Evolutionary conservation across 192 early-diverging fungal species (phyloP).

Genomic region (Gamsiella multidivaricata): DNA sequence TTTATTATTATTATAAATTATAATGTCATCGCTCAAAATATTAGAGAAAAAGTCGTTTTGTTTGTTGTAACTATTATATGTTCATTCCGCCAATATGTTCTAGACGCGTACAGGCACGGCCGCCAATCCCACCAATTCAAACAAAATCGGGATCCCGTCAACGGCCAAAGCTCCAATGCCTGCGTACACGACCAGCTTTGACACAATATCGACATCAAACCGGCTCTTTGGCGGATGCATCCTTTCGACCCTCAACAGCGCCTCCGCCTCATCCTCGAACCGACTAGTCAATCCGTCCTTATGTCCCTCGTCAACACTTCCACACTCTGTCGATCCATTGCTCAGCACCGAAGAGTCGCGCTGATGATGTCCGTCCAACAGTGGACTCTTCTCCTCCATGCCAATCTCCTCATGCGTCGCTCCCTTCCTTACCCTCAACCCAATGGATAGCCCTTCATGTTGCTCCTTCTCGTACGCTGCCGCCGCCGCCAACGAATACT

Average conservation of each 20-base stretch:
- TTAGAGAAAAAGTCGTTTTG: too few relatives aligned
- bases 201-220: conserved; percentile 70
- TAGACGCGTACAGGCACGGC: conserved; percentile 28
- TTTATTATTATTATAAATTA: too few relatives aligned
- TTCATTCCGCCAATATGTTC: too few relatives aligned
- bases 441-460: conserved; percentile 14
- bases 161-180: conserved; percentile 65
- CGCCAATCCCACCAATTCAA: conserved; percentile 54
- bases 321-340: conserved; percentile 34
- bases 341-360: conserved; percentile 33
- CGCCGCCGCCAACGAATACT: conserved; percentile 43
- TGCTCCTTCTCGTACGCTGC: conserved; percentile 27
- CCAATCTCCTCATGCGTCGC: conserved; percentile 8
- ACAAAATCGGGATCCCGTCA: conserved; percentile 61
- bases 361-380: conserved; percentile 10
- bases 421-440: conserved; percentile 28
- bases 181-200: conserved; percentile 69
- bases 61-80: too few relatives aligned
- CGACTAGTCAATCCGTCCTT: conserved; percentile 4
- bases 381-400: conserved; percentile 16
- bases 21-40: too few relatives aligned
- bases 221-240: conserved; percentile 57
- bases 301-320: neutral
- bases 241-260: conserved; percentile 37
- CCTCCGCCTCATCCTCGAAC: conserved; percentile 49